Conservation (phyloP, 2,329 filamentous ascomycete genomes). For the Diaporthe aspalathi region DNA sequence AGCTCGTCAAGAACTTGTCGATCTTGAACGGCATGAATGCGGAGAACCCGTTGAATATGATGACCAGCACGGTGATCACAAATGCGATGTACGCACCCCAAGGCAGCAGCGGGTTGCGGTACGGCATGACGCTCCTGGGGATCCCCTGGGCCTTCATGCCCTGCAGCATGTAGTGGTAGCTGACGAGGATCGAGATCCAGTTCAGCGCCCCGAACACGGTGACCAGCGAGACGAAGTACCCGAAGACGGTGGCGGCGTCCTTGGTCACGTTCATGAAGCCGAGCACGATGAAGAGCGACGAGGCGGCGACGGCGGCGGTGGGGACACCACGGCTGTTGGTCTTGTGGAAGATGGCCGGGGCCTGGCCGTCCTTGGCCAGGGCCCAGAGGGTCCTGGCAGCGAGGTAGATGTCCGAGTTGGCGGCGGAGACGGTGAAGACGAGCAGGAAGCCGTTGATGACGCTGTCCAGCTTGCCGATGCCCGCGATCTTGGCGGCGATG, state of each 20-base stretch:
- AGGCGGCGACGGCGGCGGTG: constrained; percentile 51
- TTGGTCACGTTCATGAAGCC: constrained; percentile 55
- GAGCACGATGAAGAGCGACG: constrained; percentile 51
- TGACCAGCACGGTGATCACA: constrained; percentile 55
- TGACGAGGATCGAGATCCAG: constrained; percentile 55
- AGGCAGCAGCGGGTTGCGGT: constrained; percentile 53
- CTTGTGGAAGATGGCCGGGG: constrained; percentile 50
- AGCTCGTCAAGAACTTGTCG: constrained; percentile 72
- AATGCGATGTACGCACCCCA: constrained; percentile 53
- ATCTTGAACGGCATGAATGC: constrained; percentile 61
- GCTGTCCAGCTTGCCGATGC: constrained; percentile 62
- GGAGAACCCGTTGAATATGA: constrained; percentile 3
- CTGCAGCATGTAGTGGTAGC: constrained; percentile 53
- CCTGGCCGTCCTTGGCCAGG: constrained; percentile 54
- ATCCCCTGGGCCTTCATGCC: constrained; percentile 46
- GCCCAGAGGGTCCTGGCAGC: constrained; percentile 55
- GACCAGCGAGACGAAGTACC: constrained; percentile 56
- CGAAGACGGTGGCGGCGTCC: constrained; percentile 51
- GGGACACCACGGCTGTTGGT: constrained; percentile 55
- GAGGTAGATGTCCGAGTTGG: constrained; percentile 68
- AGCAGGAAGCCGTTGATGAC: constrained; percentile 72
- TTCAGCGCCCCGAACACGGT: constrained; percentile 57
- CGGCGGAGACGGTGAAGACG: constrained; percentile 68
- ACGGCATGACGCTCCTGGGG: constrained; percentile 50
- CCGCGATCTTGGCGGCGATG: constrained; percentile 55